Base-by-base conservation (phyloP, 1,139 yeast genomes). In the Schizosaccharomyces versatilis region DNA sequence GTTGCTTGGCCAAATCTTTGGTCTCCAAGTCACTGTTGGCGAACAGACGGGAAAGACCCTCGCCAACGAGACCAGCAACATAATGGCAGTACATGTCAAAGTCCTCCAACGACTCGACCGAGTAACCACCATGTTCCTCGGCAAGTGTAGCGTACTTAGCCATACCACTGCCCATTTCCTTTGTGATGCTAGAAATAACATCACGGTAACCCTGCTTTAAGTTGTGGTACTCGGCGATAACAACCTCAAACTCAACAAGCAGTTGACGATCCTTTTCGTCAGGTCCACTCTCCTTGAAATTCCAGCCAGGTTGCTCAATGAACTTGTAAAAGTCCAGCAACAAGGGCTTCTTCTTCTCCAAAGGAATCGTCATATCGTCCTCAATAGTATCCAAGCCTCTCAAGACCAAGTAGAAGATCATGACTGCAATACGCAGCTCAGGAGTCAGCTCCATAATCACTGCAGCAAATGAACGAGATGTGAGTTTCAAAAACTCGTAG, bases 51-150 rank as follows among this genome's bases (percentile, higher is more conserved):
- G 97, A 86, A 61, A 86, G 72, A 1, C 98, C 98, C 65, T 86
- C 95, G 55, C 99, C 99, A 49, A 90, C 97, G 56, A 93, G 73
- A 1, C 98, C 99, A 0, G 99, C 99, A 57, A 90, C 99, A 65
- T 88, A 85, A 68, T 88, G 93, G 68, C 99, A 90, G 71, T 90
- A 90, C 60, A 80, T 72, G 65, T 93, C 90, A 65, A 82, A 93
- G 65, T 86, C 98, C 59, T 76, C 72, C 52, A 83, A 68, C 1
- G 95, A 84, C 54, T 72, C 73, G 51, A 90, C 80, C 2, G 97
- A 97, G 59, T 78, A 78, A 62, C 77, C 67, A 66, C 85, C 84
- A 69, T 84, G 84, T 53, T 68, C 67, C 56, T 82, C 93, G 64
- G 84, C 81, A 63, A 77, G 73, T 5, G 48, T 36, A 56, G 85